A percentile compares a stretch with the other conserved stretches of the same genome.
Evolutionary conservation across 108 stramenopile species (phyloP).

Genomic region (Bacterosira constricta): DNA sequence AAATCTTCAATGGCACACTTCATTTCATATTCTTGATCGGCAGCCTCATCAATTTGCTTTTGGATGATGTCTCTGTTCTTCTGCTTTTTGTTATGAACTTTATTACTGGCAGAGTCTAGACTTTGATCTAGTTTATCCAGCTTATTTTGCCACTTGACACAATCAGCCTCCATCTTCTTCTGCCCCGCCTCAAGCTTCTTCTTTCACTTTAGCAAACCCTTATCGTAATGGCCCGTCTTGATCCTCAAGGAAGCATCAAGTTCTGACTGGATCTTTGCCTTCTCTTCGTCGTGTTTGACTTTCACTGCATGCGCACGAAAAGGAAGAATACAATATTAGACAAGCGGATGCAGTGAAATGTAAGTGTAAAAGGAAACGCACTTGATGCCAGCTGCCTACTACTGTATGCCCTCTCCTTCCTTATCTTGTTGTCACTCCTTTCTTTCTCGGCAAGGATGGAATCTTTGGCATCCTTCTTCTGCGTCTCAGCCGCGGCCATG

Average conservation of each 20-base stretch:
- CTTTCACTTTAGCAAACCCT: too few species aligned
- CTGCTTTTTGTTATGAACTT: neutral
- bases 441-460: neutral
- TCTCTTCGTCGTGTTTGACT: neutral
- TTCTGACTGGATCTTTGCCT: too few species aligned
- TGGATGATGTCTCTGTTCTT: neutral
- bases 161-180: too few species aligned
- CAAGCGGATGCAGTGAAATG: neutral
- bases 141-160: too few species aligned
- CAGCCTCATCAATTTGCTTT: conserved; percentile 1
- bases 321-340: neutral
- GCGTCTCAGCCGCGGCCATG: neutral
- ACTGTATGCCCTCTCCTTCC: neutral
- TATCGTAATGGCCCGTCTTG: too few species aligned
- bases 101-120: too few species aligned
- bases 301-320: neutral
- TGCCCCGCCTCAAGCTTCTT: too few species aligned
- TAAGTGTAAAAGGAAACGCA: neutral
- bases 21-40: neutral
- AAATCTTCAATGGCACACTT: neutral
- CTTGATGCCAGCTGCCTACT: neutral
- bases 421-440: neutral
- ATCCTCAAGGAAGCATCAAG: too few species aligned
- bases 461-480: too few species aligned
- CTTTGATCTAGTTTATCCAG: too few species aligned